Evolutionary conservation across 352 stramenopile genomes (phyloP).

Genomic region (Phytophthora sp.): DNA sequence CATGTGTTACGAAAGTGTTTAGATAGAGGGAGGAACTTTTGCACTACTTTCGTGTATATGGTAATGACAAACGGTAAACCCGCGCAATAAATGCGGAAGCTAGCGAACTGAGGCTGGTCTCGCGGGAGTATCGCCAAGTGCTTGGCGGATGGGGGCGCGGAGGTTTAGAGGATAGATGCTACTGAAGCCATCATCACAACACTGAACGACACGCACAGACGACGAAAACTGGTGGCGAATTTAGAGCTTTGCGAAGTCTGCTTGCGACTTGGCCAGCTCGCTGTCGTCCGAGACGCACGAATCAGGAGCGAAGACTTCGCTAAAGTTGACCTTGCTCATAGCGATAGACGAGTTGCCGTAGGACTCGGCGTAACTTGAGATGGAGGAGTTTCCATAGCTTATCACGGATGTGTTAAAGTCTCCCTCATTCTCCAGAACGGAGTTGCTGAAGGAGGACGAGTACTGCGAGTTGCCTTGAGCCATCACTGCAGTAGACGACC

Average conservation of each 20-base stretch:
- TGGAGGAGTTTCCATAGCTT: constrained; percentile 36
- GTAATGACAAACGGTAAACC: constrained; percentile 27
- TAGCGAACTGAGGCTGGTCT: constrained; percentile 28
- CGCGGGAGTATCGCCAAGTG: constrained; percentile 22
- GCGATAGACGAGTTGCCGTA: constrained; percentile 56
- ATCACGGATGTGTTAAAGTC: constrained; percentile 31
- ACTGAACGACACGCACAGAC: constrained; percentile 24
- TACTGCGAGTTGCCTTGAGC: constrained; percentile 31
- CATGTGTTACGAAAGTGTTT: not conserved
- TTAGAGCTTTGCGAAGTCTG: constrained; percentile 69
- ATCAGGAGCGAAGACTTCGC: constrained; percentile 54
- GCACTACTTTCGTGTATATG: constrained; percentile 3
- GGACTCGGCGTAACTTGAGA: constrained; percentile 44
- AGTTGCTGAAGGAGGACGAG: constrained; percentile 36
- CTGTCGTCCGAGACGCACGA: constrained; percentile 47
- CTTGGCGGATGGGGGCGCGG: constrained; percentile 3
- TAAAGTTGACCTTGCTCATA: constrained; percentile 76
- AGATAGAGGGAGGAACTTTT: not conserved
- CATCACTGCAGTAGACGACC: constrained; percentile 60
- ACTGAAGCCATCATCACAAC: constrained; percentile 11
- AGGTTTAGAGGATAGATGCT: constrained; percentile 8
- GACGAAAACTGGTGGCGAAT: constrained; percentile 6
- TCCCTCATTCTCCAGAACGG: constrained; percentile 20
- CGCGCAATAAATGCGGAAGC: constrained; percentile 17
- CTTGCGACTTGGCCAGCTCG: constrained; percentile 40